phyloP scores from a whole-genome alignment of 2,329 filamentous ascomycete species.

The Sporothrix inflata region DNA sequence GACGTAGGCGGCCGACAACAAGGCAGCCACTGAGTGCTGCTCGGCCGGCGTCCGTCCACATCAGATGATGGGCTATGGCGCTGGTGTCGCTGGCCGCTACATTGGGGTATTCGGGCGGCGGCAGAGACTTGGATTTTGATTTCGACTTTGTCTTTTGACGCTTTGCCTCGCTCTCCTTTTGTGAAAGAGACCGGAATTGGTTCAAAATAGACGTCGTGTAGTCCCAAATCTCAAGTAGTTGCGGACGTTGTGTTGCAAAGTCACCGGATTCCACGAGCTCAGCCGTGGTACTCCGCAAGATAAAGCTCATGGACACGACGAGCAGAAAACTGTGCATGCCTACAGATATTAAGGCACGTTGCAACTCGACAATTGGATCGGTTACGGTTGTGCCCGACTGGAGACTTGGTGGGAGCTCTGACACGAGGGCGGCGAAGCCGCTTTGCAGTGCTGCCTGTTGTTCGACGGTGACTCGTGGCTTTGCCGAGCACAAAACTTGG shows the following conservation, averaged over 20 bases:
- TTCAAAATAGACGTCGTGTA: conserved; percentile 22
- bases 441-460: conserved; percentile 10
- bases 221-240: conserved; percentile 29
- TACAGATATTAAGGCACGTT: conserved; percentile 24
- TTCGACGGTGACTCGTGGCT: not conserved
- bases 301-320: conserved; percentile 6
- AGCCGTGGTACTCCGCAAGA: not conserved
- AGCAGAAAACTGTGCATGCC: conserved; percentile 28
- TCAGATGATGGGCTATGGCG: conserved; percentile 14
- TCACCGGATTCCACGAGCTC: not conserved
- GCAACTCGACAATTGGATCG: conserved; percentile 22
- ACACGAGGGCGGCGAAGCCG: conserved; percentile 10
- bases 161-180: not conserved
- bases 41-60: conserved; percentile 28
- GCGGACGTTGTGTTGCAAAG: conserved; percentile 10
- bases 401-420: conserved; percentile 6
- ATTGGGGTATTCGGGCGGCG: not conserved
- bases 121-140: not conserved
- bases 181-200: conserved; percentile 8
- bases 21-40: conserved; percentile 27
- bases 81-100: not conserved
- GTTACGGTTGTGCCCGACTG: conserved; percentile 10
- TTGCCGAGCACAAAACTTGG: conserved; percentile 26
- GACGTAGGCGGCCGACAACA: conserved; percentile 17
- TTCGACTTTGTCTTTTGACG: not conserved